phyloP scores from a whole-genome alignment of 1,284 basidiomycete species.

The Trichosporon sp. region DNA sequence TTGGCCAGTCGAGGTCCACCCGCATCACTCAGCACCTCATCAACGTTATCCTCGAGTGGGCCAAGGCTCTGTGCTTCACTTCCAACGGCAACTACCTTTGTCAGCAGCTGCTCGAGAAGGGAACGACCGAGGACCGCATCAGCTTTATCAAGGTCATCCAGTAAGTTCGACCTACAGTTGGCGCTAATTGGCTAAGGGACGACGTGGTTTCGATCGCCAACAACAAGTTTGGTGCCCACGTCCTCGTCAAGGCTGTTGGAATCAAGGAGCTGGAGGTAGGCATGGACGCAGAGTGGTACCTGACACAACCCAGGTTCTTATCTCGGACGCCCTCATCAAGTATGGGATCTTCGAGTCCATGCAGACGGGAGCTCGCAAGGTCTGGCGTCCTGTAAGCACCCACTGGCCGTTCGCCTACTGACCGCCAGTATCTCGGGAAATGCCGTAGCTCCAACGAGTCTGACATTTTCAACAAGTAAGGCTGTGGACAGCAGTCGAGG shows the following conservation, averaged over 20 bases:
- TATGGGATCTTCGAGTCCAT: constrained; percentile 50
- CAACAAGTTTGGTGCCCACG: constrained; percentile 53
- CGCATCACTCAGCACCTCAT: constrained; percentile 33
- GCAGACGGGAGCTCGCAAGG: constrained; percentile 49
- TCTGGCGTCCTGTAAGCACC: constrained; percentile 48
- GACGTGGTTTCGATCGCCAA: constrained; percentile 51
- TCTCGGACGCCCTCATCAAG: constrained; percentile 44
- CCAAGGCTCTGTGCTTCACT: constrained; percentile 49
- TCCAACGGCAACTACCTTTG: constrained; percentile 54
- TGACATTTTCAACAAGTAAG: constrained; percentile 45
- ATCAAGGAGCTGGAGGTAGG: constrained; percentile 50
- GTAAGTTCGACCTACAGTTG: constrained; percentile 28
- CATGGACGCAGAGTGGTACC: background rate
- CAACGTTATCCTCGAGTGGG: constrained; percentile 45
- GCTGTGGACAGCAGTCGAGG: too few species aligned
- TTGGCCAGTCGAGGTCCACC: constrained; percentile 25
- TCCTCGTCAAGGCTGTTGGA: constrained; percentile 50
- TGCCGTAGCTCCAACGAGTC: constrained; percentile 39
- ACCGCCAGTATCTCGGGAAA: constrained; percentile 48
- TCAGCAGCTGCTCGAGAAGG: constrained; percentile 51
- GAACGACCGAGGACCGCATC: constrained; percentile 42
- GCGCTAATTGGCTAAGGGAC: constrained; percentile 30
- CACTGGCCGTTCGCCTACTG: background rate
- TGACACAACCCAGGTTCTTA: constrained; percentile 32
- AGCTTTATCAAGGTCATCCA: constrained; percentile 46